Evolutionary conservation across 768 basidiomycete species (phyloP).

Genomic region (Boletus rex-veris): DNA sequence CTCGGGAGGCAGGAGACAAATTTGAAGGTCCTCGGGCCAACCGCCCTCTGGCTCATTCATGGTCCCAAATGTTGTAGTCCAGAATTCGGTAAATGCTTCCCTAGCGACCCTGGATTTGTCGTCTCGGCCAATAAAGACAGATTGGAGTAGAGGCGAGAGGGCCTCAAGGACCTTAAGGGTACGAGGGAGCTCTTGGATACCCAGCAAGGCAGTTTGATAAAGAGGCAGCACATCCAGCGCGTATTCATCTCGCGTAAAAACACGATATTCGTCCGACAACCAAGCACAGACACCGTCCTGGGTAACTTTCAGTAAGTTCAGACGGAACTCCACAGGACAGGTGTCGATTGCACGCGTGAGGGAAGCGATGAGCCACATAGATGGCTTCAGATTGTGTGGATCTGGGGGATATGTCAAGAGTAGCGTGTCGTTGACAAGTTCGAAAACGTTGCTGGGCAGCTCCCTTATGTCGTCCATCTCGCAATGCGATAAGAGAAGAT

Average conservation of each 20-base stretch:
- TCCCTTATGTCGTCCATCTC: constrained; percentile 49
- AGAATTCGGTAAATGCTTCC: constrained; percentile 60
- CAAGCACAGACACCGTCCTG: constrained; percentile 58
- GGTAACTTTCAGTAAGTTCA: constrained; percentile 43
- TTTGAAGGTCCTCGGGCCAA: constrained; percentile 51
- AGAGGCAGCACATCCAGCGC: constrained; percentile 57
- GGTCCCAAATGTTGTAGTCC: constrained; percentile 47
- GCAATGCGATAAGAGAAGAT: constrained; percentile 55
- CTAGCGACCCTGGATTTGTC: constrained; percentile 43
- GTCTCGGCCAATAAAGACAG: constrained; percentile 51
- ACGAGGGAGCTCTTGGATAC: constrained; percentile 46
- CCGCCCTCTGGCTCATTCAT: constrained; percentile 41
- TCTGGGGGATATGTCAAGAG: constrained; percentile 64
- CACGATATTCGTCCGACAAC: constrained; percentile 56
- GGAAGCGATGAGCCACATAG: constrained; percentile 61
- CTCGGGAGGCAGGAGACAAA: constrained; percentile 27
- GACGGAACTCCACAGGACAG: constrained; percentile 48
- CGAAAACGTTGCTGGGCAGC: constrained; percentile 51
- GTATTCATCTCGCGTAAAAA: constrained; percentile 54
- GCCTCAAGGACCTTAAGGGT: constrained; percentile 40
- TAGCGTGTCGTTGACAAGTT: constrained; percentile 59
- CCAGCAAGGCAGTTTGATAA: constrained; percentile 57
- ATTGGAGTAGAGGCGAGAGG: constrained; percentile 50
- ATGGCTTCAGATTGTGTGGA: constrained; percentile 47
- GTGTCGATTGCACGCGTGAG: constrained; percentile 51